phyloP scores from a whole-genome alignment of 2,329 filamentous ascomycete species.

The Xylaria sp. region DNA sequence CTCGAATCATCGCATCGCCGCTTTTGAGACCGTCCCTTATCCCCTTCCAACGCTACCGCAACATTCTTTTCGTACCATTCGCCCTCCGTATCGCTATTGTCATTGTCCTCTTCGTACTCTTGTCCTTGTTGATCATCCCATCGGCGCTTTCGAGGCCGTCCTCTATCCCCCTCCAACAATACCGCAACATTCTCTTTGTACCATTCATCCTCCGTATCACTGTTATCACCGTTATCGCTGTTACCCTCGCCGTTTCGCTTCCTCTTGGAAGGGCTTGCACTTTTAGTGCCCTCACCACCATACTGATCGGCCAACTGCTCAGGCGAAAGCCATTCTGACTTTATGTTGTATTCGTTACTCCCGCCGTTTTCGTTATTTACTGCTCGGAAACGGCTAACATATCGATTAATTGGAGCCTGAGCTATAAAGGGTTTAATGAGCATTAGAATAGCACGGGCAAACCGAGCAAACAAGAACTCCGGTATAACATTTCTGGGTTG shows the following conservation, averaged over 20 bases:
- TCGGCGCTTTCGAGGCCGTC: neutral
- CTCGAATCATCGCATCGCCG: neutral
- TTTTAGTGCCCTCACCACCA: neutral
- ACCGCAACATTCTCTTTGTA: neutral
- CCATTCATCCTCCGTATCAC: neutral
- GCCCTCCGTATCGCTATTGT: neutral
- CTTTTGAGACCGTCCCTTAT: slow-evolving; percentile 2
- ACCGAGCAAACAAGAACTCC: slow-evolving; percentile 3
- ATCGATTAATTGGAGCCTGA: neutral
- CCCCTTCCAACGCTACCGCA: neutral
- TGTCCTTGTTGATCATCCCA: neutral
- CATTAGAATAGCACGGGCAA: neutral
- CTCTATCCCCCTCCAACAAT: neutral
- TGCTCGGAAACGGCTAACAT: neutral
- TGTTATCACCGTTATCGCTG: neutral
- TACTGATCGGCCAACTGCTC: slow-evolving; percentile 1
- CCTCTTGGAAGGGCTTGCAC: slow-evolving; percentile 1
- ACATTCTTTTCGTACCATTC: slow-evolving; percentile 4
- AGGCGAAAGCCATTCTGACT: slow-evolving; percentile 4
- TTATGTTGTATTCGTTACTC: neutral
- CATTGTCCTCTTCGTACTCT: neutral
- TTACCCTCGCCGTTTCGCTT: neutral
- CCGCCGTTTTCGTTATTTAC: neutral
- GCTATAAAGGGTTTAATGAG: neutral
- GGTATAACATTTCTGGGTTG: neutral